Percentiles rank a stretch among this genome's conserved stretches.
These are phyloP conservation scores for Themeda triandra DNA, from an alignment of 176 grass and related monocot species.

Conservation along the genomic window DNA sequence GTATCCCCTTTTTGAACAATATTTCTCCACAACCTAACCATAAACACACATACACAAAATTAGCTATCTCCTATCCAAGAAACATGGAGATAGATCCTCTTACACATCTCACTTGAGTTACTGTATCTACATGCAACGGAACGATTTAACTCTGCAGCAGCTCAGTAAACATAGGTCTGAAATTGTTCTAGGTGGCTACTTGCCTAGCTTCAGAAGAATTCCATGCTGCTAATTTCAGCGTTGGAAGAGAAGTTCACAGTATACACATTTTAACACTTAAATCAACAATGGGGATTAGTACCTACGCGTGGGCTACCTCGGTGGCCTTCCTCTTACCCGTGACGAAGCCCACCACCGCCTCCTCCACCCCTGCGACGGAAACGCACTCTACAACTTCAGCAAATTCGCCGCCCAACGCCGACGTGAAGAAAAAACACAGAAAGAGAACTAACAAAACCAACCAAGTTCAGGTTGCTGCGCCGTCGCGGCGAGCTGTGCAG, in stretches of 20 bases:
- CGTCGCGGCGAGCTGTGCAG: background rate
- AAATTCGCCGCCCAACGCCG: background rate
- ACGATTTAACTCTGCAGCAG: background rate
- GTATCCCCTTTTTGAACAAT: conserved; percentile 70
- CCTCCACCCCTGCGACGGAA: conserved; percentile 51
- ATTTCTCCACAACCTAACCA: conserved; percentile 75
- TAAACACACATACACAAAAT: background rate
- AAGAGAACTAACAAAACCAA: background rate
- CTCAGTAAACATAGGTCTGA: background rate
- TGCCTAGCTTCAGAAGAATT: background rate
- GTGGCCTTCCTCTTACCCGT: conserved; percentile 76
- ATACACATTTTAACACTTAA: background rate
- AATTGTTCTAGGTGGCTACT: background rate
- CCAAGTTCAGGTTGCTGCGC: background rate
- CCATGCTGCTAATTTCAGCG: background rate
- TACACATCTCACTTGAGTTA: background rate
- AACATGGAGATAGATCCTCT: background rate
- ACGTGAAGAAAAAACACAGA: background rate
- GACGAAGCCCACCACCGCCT: conserved; percentile 64
- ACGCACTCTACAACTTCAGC: background rate
- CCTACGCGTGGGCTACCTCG: conserved; percentile 92
- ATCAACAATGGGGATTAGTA: conserved; percentile 30
- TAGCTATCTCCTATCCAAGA: background rate
- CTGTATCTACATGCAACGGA: background rate
- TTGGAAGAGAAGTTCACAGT: background rate